Evolutionary conservation across 2,329 filamentous ascomycete genomes (phyloP), one percentile per base, ranked within the genome.

Genomic region (Fusarium buxicola): DNA sequence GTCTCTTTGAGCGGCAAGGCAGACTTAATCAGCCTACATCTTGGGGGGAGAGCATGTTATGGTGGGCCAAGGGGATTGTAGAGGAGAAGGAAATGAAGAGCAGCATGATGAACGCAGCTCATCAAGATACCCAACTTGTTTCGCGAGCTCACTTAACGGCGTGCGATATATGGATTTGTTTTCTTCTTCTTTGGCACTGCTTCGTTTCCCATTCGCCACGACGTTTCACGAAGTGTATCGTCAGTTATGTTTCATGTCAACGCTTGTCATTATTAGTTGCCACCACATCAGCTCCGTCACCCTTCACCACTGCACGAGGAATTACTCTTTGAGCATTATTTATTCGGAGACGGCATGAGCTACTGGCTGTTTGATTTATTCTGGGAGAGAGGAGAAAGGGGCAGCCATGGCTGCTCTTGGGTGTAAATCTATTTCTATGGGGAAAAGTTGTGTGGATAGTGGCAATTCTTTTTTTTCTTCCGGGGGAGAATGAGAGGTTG

Each of bases 101-200:
- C 61, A 69, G 64, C 62, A 63, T 58, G 64, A 62, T 62, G 64
- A 67, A 68, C 62, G 66, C 68, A 68, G 69, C 73, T 71, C 69
- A 72, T 68, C 65, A 74, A 77, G 75, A 78, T 78, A 78, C 76
- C 76, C 75, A 76, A 74, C 73, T 76, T 72, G 68, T 70, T 70
- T 64, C 59, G 65, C 71, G 73, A 73, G 72, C 73, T 75, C 73
- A 73, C 74, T 73, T 67, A 70, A 73, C 71, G 69, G 72, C 69
- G 67, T 68, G 71, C 70, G 60, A 73, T 63, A 60, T 68, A 63
- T 70, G 67, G 63, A 70, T 55, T 65, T 64, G 62, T 72, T 58
- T 63, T 58, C 46, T 63, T 68, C 58, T 64, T 59, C 40, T 62
- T 66, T 61, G 58, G 55, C 56, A 57, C 65, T 61, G 54, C 50